Evolutionary conservation across 2,329 filamentous ascomycete species (phyloP), one percentile per base, ranked within the genome.

Genomic region (Ophiostoma himal-ulmi): DNA sequence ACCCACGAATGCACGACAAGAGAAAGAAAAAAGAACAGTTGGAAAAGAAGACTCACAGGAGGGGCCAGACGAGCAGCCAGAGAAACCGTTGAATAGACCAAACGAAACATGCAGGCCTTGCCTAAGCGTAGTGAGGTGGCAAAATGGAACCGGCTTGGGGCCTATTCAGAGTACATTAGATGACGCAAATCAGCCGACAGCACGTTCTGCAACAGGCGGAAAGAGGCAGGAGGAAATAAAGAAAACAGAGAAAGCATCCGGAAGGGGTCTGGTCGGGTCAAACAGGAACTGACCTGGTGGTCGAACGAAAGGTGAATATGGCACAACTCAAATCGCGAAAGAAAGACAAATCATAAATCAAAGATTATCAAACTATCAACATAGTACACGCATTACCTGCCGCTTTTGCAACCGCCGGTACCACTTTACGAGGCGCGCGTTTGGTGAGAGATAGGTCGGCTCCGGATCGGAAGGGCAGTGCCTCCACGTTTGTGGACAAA

Each of bases 41-140:
- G n/a, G n/a, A 26, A 22, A 57, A 22, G 26, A 26, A 57, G 17
- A 48, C 14, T 10, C 5, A 48, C 3, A n/a, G 41, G 6, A n/a
- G 17, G n/a, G 44, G 44, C 44, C 17, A 48, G 17, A 20, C 48
- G 48, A 68, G 62, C 57, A 39, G 17, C 70, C 67, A 70, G 60
- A 68, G 62, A 65, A 48, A 74, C 73, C 76, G 26, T 14, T 10
- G 57, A 62, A 30, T 62, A 36, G 34, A 37, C 76, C 75, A 76
- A 20, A 48, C 17, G 5, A 57, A 2, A 30, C 34, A 79, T 81
- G 79, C 79, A 81, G 75, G 79, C 75, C 75, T 75, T 75, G 79
- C 75, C 75, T 75, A 78, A 77, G 78, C 80, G 79, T 76, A 77
- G 77, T 78, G 78, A 79, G 78, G 81, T 82, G 81, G 81, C 81